A percentile compares a stretch with the other conserved stretches of the same genome.
phyloP scores from a whole-genome alignment of 1,284 basidiomycete genomes.

The Paramarasmius palmivorus region DNA sequence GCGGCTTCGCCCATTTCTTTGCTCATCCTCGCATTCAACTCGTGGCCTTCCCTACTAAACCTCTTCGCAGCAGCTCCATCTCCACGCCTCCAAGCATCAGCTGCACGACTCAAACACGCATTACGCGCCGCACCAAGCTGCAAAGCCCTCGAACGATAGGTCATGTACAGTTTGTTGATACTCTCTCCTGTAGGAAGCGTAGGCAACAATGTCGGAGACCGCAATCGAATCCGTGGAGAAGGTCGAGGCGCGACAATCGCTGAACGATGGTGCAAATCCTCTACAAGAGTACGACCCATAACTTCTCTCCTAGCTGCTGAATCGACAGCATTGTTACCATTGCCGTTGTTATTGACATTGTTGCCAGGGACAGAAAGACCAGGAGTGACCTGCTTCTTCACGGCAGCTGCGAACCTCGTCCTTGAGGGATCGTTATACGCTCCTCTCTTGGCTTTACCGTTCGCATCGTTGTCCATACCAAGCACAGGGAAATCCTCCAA shows the following conservation, averaged over 20 bases:
- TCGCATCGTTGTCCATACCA: constrained; percentile 46
- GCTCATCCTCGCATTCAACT: constrained; percentile 88
- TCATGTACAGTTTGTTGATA: constrained; percentile 82
- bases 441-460: constrained; percentile 38
- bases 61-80: constrained; percentile 94
- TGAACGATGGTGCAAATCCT: constrained; percentile 62
- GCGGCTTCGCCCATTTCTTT: constrained; percentile 84
- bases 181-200: constrained; percentile 84
- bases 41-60: constrained; percentile 91
- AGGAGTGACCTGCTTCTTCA: constrained; percentile 55
- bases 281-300: constrained; percentile 51
- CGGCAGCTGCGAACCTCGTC: constrained; percentile 82
- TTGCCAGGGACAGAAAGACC: constrained; percentile 18
- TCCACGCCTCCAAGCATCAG: constrained; percentile 92
- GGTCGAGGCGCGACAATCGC: constrained; percentile 81
- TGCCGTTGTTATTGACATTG: no score
- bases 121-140: constrained; percentile 93
- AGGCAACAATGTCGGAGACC: constrained; percentile 81
- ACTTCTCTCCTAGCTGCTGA: constrained; percentile 53
- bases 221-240: constrained; percentile 82
- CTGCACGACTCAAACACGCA: constrained; percentile 91
- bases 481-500: constrained; percentile 90
- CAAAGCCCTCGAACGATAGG: constrained; percentile 82
- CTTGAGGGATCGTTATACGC: constrained; percentile 71
- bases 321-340: constrained; percentile 37